Conservation (phyloP, 176 grass and related monocot species). For the Paspalum notatum region DNA sequence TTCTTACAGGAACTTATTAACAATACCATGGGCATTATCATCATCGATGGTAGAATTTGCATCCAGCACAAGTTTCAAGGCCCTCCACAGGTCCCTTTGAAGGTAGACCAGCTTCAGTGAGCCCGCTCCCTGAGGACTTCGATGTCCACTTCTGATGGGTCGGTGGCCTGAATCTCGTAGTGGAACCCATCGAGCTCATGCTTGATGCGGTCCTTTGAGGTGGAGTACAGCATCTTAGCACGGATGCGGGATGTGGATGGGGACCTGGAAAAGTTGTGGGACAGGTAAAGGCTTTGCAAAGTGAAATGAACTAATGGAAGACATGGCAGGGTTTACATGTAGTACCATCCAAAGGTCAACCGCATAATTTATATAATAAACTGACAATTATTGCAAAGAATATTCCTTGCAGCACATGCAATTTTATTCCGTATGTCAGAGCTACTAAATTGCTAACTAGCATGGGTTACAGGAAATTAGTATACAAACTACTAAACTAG, state of each 20-base stretch:
- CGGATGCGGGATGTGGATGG: conserved; percentile 79
- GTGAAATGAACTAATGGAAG: not conserved
- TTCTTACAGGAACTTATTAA: conserved; percentile 61
- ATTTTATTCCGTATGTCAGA: conserved; percentile 12
- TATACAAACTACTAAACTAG: conserved; percentile 1
- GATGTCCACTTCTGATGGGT: conserved; percentile 80
- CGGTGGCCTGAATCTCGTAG: conserved; percentile 98
- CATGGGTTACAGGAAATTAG: not conserved
- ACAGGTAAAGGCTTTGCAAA: not conserved
- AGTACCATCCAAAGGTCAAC: not conserved
- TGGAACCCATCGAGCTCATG: conserved; percentile 92
- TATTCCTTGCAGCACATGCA: conserved; percentile 20
- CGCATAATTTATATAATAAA: not conserved
- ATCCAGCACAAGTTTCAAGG: conserved; percentile 20
- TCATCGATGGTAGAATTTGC: conserved; percentile 25
- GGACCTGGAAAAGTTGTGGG: conserved; percentile 53
- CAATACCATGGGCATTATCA: conserved; percentile 30
- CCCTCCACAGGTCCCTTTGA: conserved; percentile 19
- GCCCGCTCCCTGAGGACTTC: conserved; percentile 80
- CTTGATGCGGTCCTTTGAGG: conserved; percentile 94
- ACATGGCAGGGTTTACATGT: not conserved
- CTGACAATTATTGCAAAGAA: conserved; percentile 9
- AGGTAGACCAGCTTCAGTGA: conserved; percentile 47
- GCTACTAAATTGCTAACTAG: conserved; percentile 13
- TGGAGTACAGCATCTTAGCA: conserved; percentile 96